phyloP scores from a whole-genome alignment of 768 basidiomycete species.

The Bullera alba region DNA sequence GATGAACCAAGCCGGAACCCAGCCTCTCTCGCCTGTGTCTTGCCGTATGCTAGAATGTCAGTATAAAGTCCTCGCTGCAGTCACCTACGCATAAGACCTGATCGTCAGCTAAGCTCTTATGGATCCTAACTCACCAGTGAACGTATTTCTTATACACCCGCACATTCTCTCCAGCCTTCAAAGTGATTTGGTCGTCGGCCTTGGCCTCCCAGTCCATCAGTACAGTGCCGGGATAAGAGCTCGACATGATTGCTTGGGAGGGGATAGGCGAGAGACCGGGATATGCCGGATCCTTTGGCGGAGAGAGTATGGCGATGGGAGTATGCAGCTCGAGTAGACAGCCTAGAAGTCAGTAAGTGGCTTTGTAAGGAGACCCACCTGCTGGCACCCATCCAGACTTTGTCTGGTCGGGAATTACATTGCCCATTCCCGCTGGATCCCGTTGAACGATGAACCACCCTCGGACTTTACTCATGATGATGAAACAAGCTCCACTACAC shows the following conservation, averaged over 20 bases:
- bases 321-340: constrained; percentile 89
- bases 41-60: constrained; percentile 69
- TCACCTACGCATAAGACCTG: background rate
- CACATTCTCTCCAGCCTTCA: constrained; percentile 79
- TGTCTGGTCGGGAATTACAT: constrained; percentile 64
- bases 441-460: constrained; percentile 99
- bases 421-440: constrained; percentile 75
- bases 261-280: constrained; percentile 58
- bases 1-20: constrained; percentile 98
- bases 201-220: constrained; percentile 94
- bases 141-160: constrained; percentile 97
- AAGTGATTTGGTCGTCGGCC: constrained; percentile 82
- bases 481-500: constrained; percentile 78
- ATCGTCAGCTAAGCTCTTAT: constrained; percentile 1
- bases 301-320: constrained; percentile 76
- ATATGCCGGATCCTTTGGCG: constrained; percentile 12
- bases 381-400: constrained; percentile 98
- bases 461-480: constrained; percentile 85
- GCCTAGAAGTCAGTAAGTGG: constrained; percentile 15
- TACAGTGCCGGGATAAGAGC: constrained; percentile 91
- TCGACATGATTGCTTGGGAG: constrained; percentile 87
- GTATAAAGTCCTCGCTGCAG: background rate
- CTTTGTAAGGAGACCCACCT: constrained; percentile 48
- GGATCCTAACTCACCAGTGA: constrained; percentile 61
- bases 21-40: constrained; percentile 84